Evolutionary conservation across 2,329 filamentous ascomycete genomes (phyloP).

Genomic region (Calonectria hongkongensis): DNA sequence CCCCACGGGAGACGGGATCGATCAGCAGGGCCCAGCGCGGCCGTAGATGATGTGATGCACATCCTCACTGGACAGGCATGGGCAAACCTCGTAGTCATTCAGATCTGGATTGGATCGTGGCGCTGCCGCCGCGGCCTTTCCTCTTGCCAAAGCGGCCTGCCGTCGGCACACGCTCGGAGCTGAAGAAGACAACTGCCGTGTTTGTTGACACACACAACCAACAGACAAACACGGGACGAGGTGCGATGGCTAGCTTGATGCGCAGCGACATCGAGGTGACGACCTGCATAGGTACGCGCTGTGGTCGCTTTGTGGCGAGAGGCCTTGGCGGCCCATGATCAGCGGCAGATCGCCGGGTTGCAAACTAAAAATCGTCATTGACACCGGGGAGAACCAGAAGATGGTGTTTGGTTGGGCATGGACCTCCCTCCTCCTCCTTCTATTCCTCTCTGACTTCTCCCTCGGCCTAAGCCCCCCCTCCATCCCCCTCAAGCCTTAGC

Average conservation of each 20-base stretch:
- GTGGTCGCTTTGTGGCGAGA: constrained; percentile 4
- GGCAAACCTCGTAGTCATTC: background rate
- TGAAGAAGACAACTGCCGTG: constrained; percentile 19
- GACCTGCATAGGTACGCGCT: constrained; percentile 7
- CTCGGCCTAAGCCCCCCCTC: background rate
- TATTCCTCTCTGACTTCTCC: background rate
- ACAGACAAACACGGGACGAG: constrained; percentile 22
- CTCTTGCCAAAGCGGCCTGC: constrained; percentile 13
- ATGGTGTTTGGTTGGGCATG: background rate
- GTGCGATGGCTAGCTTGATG: background rate
- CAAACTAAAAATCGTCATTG: constrained; percentile 22
- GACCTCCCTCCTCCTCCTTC: too few species aligned
- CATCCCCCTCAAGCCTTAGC: background rate
- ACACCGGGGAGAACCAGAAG: background rate
- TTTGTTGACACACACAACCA: constrained; percentile 22
- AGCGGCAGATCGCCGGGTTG: constrained; percentile 20
- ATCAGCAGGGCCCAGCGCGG: constrained; percentile 15
- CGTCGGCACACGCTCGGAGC: constrained; percentile 16
- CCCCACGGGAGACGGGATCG: constrained; percentile 33
- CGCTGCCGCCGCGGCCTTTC: constrained; percentile 25
- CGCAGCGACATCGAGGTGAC: constrained; percentile 4
- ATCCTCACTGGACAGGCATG: constrained; percentile 23
- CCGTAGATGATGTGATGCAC: constrained; percentile 15
- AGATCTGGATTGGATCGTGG: constrained; percentile 36
- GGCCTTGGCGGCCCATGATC: constrained; percentile 15